Base-by-base conservation (phyloP, 2,329 filamentous ascomycete genomes). In the Alternaria panax region DNA sequence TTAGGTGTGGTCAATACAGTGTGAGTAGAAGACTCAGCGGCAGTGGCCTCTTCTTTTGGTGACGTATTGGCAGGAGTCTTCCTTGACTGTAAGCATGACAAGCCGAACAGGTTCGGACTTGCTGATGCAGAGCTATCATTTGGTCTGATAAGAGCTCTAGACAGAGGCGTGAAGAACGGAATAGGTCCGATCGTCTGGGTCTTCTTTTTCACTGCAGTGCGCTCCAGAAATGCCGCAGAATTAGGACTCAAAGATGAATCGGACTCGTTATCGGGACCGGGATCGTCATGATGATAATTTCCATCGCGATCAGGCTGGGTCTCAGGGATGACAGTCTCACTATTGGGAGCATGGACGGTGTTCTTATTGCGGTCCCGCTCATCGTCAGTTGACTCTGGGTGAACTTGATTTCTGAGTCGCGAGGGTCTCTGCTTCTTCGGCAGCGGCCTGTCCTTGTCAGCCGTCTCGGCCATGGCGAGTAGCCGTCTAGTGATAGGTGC, bases 401-500 rank as follows among this genome's bases (percentile, higher is more conserved):
- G 57, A 18, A 71, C 27, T 48, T 73, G 66, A 28, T 74, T 42
- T 18, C 70, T 63, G 22, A 75, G 67, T 20, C 51, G 56, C 11
- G 73, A 76, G 20, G 65, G 67, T 7, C 28, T 43, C 32, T 40
- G 56, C 9, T 7, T 28, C 41, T 51, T 63, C 7, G 12, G 36
- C 20, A 46, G 48, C 24, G 63, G 62, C 47, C 54, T 57, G 51
- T 30, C 62, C 34, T 54, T 62, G 1, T 54, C 47, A 14, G 53
- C 7, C 25, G 25, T 20, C 24, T 67, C 64, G 30, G 62, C 56
- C 69, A 72, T 71, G 28, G 40, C 32, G 51, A 45, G 25, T 16
- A 32, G 38, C 4, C 27, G 34, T 20, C 2, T 18, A 27, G 20
- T 51, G 18, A 18, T 46, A 57, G 41, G 7, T 9, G 34, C n/a